Base-by-base conservation (phyloP, 306 rosid genomes). In the Ceratonia siliqua region DNA sequence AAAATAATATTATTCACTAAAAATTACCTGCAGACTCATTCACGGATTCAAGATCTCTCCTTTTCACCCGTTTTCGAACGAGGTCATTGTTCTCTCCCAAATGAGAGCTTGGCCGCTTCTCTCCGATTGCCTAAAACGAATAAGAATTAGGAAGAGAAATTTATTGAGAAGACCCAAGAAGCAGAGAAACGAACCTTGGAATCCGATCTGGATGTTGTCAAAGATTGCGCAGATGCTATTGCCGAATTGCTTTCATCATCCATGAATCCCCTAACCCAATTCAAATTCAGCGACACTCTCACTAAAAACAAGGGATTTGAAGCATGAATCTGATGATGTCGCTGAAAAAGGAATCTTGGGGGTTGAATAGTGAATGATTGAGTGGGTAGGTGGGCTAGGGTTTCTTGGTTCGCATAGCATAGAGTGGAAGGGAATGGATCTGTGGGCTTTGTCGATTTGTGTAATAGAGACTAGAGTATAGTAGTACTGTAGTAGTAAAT, bases 1-100 rank as follows among this genome's bases (percentile, higher is more conserved):
- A 18, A 57, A n/a, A 10, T 17, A 0, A 11, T 21, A 17, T 5
- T 1, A n/a, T 21, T 38, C 2, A 39, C 36, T 25, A 22, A 28
- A 73, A 48, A 33, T 66, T 82, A 92, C 98, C 98, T 61, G 79
- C 81, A 11, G 87, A 81, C 4, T 77, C 75, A 79, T 86, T 81
- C 28, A 90, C 71, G 12, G 94, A 80, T 21, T 81, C 86, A 79
- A 87, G 92, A 90, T 88, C 89, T 59, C 78, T 88, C 82, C 87
- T 87, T 82, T 91, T 94, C 50, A 86, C 79, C 55, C 91, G 82
- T 73, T 90, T 90, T 36, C 82, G 86, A 74, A 81, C 43, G 10
- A 8, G 53, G 0, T 78, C 86, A 17, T 69, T 75, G 24, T 83
- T 86, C 18, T 74, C 76, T 42, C 68, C 89, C 22, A 83, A 68